Percentiles rank a stretch among this genome's conserved stretches.
Conservation (phyloP, 1,139 yeast species). For the Arxiozyma slooffiae region DNA sequence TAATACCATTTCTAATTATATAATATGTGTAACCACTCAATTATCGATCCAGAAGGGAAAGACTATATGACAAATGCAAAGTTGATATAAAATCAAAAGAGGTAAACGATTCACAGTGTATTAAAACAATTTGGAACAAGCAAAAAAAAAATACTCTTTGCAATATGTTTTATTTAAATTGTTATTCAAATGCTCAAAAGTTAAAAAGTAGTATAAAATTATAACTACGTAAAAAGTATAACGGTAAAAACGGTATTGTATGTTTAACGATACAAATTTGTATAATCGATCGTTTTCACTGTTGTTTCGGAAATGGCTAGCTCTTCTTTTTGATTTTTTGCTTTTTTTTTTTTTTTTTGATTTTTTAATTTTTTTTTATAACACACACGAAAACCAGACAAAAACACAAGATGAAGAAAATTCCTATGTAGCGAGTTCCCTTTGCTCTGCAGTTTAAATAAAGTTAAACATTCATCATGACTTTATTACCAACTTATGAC, state of each 20-base stretch:
- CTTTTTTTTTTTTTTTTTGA: no score
- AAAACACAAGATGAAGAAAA: background rate
- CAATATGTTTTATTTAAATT: no score
- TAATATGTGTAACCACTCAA: background rate
- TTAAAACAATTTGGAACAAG: background rate
- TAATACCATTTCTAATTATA: slow-evolving; percentile 51
- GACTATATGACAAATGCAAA: background rate
- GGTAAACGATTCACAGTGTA: background rate
- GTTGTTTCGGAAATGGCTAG: background rate
- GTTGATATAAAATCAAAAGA: background rate
- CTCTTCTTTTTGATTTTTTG: background rate
- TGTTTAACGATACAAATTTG: no score
- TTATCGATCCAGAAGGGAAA: no score
- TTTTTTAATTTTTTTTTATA: no score
- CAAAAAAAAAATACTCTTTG: background rate
- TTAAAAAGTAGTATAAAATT: background rate
- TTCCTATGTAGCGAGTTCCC: background rate
- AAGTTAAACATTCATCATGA: background rate
- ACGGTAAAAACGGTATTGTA: background rate
- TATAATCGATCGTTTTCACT: no score
- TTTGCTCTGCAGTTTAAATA: background rate
- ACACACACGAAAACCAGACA: background rate
- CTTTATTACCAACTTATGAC: no score
- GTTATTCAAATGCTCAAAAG: no score
- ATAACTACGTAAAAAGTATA: background rate